These are phyloP conservation scores for Cryptococcus deneoformans DNA, from an alignment of 1,284 basidiomycete genomes.

Conservation along the genomic window DNA sequence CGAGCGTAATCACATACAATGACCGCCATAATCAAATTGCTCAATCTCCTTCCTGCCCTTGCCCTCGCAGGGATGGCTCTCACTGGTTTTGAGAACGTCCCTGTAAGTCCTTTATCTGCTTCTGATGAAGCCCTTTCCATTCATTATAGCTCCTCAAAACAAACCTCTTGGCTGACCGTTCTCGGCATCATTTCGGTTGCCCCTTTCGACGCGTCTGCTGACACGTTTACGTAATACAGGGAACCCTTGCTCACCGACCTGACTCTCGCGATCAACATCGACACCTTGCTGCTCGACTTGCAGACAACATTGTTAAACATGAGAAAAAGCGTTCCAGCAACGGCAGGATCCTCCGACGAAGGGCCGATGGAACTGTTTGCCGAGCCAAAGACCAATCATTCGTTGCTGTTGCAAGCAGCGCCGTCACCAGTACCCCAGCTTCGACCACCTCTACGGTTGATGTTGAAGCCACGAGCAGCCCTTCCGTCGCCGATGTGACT, in stretches of 20 bases:
- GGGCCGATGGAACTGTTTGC: slow-evolving; percentile 46
- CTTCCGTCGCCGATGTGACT: slow-evolving; percentile 2
- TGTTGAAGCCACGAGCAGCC: slow-evolving; percentile 1
- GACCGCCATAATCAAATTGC: slow-evolving; percentile 12
- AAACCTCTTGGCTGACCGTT: not conserved
- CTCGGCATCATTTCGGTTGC: not conserved
- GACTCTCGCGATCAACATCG: slow-evolving; percentile 20
- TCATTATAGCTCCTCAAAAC: not conserved
- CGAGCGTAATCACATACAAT: slow-evolving; percentile 1
- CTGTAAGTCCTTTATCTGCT: slow-evolving; percentile 22
- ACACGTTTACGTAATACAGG: not conserved
- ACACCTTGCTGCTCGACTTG: slow-evolving; percentile 25
- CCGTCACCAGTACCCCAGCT: slow-evolving; percentile 6
- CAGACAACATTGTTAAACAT: slow-evolving; percentile 2
- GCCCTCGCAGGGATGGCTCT: slow-evolving; percentile 27
- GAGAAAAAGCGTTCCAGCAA: slow-evolving; percentile 5
- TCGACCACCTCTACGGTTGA: slow-evolving; percentile 6
- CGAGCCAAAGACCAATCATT: slow-evolving; percentile 13
- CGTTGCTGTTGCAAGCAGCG: not conserved
- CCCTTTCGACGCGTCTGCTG: not conserved
- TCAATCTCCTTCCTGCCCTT: slow-evolving; percentile 28
- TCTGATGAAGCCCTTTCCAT: not conserved
- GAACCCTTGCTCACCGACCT: slow-evolving; percentile 3
- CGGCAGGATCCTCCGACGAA: slow-evolving; percentile 15
- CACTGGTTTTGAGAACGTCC: slow-evolving; percentile 25